These are phyloP conservation scores for Pseudogymnoascus sp. DNA, from an alignment of 2,329 filamentous ascomycete genomes.

Conservation along the genomic window DNA sequence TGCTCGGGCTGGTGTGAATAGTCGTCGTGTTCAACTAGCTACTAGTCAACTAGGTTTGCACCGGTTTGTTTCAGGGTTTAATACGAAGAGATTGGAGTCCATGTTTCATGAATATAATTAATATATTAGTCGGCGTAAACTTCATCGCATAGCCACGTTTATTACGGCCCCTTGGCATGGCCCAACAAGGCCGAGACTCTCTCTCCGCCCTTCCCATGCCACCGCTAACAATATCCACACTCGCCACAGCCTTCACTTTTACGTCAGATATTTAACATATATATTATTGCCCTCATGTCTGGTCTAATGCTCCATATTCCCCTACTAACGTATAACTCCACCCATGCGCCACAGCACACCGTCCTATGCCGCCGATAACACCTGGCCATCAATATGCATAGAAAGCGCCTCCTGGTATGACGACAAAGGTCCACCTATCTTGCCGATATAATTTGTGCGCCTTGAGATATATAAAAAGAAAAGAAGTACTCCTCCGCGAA, in stretches of 20 bases:
- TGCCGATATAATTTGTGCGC: slow-evolving; percentile 5
- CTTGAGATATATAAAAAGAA: not conserved
- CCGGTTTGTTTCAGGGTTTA: not conserved
- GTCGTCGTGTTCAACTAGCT: not conserved
- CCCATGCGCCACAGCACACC: not conserved
- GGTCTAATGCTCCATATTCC: slow-evolving; percentile 3
- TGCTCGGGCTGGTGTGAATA: not conserved
- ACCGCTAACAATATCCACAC: not conserved
- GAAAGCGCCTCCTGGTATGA: slow-evolving; percentile 1
- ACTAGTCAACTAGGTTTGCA: not conserved
- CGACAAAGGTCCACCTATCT: not conserved
- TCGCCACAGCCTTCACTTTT: slow-evolving; percentile 1
- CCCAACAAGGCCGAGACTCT: not conserved
- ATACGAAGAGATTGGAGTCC: not conserved
- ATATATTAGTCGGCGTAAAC: not conserved
- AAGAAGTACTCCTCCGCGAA: not conserved
- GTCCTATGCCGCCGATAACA: slow-evolving; percentile 1
- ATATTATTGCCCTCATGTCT: not conserved
- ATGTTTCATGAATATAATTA: not conserved
- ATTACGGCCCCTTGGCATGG: not conserved
- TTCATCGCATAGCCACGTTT: not conserved
- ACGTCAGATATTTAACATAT: not conserved
- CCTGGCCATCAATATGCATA: slow-evolving; percentile 3
- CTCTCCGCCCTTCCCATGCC: not conserved
- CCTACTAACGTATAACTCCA: slow-evolving; percentile 2